Conservation (phyloP, 2,329 filamentous ascomycete species). For the Arthrobotrys conoides region DNA sequence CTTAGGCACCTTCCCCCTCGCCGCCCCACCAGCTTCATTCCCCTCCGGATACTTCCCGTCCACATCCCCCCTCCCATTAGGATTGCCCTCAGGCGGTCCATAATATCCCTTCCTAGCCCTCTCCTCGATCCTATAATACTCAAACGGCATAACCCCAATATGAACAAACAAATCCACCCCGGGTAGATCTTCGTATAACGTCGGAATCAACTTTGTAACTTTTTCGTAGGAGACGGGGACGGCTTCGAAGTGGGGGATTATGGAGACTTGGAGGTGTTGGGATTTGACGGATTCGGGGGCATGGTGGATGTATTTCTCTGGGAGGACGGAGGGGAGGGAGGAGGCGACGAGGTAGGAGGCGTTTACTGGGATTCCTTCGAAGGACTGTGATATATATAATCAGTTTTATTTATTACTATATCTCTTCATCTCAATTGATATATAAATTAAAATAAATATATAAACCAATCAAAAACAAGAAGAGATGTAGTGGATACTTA, state of each 20-base stretch:
- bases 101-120: constrained; percentile 41
- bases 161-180: constrained; percentile 56
- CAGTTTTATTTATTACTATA: not conserved
- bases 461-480: too few relatives aligned
- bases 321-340: constrained; percentile 37
- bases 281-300: constrained; percentile 22
- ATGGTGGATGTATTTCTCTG: constrained; percentile 49
- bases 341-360: constrained; percentile 56
- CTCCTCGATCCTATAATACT: constrained; percentile 48
- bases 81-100: constrained; percentile 30
- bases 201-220: constrained; percentile 44
- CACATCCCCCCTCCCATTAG: constrained; percentile 34
- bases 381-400: constrained; percentile 13
- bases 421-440: not conserved
- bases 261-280: constrained; percentile 45
- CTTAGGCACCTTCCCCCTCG: constrained; percentile 42
- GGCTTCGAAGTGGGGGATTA: constrained; percentile 38
- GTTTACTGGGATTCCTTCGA: constrained; percentile 37
- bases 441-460: not conserved
- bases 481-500: too few relatives aligned
- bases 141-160: constrained; percentile 42
- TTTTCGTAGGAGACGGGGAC: constrained; percentile 43
- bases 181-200: constrained; percentile 44
- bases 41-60: constrained; percentile 44
- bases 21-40: constrained; percentile 30